Evolutionary conservation across 805 yeast genomes (phyloP).

Genomic region (Kluyveromyces nonfermentans): DNA sequence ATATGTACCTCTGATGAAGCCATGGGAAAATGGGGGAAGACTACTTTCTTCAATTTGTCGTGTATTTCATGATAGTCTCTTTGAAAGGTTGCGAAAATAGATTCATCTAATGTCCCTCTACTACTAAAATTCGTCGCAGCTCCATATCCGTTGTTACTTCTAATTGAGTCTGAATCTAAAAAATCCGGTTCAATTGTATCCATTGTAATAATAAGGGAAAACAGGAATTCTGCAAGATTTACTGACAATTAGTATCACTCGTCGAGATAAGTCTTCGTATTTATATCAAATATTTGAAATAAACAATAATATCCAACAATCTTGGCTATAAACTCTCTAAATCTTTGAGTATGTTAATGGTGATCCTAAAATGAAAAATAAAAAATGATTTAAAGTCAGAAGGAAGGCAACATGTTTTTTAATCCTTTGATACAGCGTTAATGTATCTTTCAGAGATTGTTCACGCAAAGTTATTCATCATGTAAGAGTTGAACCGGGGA

Average conservation of each 20-base stretch:
- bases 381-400: conserved; percentile 21
- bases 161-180: conserved; percentile 14
- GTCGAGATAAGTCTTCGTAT: no score
- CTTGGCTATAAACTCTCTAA: no score
- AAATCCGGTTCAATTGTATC: conserved; percentile 22
- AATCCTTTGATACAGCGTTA: conserved; percentile 22
- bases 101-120: conserved; percentile 29
- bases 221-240: no score
- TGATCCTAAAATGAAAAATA: not conserved
- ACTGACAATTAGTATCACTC: no score
- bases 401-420: conserved; percentile 35
- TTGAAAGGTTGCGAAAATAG: conserved; percentile 20
- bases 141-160: not conserved
- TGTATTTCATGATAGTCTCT: conserved; percentile 26
- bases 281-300: no score
- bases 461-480: conserved; percentile 33
- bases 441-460: conserved; percentile 31
- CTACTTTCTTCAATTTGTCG: conserved; percentile 24
- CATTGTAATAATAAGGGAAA: not conserved
- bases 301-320: no score
- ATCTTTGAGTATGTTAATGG: no score
- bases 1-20: not conserved
- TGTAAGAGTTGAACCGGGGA: conserved; percentile 6
- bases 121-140: not conserved
- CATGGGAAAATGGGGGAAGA: conserved; percentile 26